Evolutionary conservation across 208 protist genomes (phyloP).

Genomic region (Crithidia mellificae): DNA sequence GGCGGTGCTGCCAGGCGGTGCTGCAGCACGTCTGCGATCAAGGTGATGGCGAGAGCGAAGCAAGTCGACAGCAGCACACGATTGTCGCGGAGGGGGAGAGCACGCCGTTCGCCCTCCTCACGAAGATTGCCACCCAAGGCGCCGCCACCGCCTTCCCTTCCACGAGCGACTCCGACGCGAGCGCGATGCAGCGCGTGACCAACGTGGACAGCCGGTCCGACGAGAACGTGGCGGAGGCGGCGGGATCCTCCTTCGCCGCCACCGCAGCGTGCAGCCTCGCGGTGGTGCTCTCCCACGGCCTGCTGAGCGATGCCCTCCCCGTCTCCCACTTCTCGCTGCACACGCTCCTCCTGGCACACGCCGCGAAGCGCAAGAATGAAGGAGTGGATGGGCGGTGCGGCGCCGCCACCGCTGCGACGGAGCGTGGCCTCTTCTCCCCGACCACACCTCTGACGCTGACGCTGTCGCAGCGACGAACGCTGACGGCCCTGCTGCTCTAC

Average conservation of each 20-base stretch:
- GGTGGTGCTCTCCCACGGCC: constrained; percentile 9
- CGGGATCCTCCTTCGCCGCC: too few relatives aligned
- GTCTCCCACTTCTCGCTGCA: constrained; percentile 7
- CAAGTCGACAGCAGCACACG: neutral
- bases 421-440: neutral
- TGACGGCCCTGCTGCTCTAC: constrained; percentile 18
- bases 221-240: neutral
- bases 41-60: constrained; percentile 10
- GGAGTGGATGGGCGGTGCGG: neutral
- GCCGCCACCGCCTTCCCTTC: neutral
- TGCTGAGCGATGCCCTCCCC: constrained; percentile 18
- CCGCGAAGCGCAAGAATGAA: neutral
- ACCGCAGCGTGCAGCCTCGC: constrained; percentile 2
- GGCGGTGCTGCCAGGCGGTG: constrained; percentile 18
- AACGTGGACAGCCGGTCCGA: neutral
- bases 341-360: neutral
- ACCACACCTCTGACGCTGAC: neutral
- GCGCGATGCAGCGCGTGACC: neutral
- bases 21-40: constrained; percentile 23
- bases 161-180: neutral
- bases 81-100: neutral
- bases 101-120: constrained; percentile 9
- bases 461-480: neutral
- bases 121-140: neutral
- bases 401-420: neutral